Evolutionary conservation across 352 stramenopile species (phyloP).

Genomic region (Pythium oligandrum): DNA sequence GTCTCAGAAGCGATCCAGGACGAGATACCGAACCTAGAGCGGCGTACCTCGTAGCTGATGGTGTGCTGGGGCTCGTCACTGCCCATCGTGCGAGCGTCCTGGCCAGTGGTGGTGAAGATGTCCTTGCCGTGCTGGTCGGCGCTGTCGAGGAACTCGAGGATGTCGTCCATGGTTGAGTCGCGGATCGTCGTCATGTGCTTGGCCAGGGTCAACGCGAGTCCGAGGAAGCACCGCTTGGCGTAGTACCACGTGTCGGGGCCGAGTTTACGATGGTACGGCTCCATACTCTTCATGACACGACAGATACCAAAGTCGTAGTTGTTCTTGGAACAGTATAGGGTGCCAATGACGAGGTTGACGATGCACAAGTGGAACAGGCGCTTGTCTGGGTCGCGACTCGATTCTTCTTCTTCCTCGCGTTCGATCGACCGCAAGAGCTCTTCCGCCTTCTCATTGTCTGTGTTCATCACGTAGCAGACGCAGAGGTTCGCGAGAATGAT

Average conservation of each 20-base stretch:
- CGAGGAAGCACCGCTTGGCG: constrained; percentile 94
- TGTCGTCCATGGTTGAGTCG: constrained; percentile 92
- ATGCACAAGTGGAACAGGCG: constrained; percentile 95
- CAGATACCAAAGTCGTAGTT: constrained; percentile 97
- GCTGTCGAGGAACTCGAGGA: constrained; percentile 91
- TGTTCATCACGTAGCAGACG: constrained; percentile 97
- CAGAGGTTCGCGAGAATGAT: constrained; percentile 97
- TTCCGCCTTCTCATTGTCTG: constrained; percentile 95
- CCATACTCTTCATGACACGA: constrained; percentile 93
- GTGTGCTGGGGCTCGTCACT: constrained; percentile 63
- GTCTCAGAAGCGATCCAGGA: too few species aligned
- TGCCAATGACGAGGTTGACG: constrained; percentile 97
- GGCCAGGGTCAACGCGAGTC: constrained; percentile 88
- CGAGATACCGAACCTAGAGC: too few species aligned
- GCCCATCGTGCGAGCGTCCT: constrained; percentile 18
- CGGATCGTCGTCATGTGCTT: constrained; percentile 96
- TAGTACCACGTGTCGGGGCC: constrained; percentile 95
- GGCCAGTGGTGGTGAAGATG: constrained; percentile 83
- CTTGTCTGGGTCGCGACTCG: constrained; percentile 85
- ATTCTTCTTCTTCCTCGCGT: constrained; percentile 91
- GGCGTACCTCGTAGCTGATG: constrained; percentile 87
- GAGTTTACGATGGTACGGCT: constrained; percentile 96
- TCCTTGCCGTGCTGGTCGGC: constrained; percentile 90
- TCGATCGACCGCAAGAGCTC: constrained; percentile 94
- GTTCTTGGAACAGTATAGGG: constrained; percentile 96